Base-by-base conservation (phyloP, 2,329 filamentous ascomycete genomes). In the Teratosphaeria nubilosa region DNA sequence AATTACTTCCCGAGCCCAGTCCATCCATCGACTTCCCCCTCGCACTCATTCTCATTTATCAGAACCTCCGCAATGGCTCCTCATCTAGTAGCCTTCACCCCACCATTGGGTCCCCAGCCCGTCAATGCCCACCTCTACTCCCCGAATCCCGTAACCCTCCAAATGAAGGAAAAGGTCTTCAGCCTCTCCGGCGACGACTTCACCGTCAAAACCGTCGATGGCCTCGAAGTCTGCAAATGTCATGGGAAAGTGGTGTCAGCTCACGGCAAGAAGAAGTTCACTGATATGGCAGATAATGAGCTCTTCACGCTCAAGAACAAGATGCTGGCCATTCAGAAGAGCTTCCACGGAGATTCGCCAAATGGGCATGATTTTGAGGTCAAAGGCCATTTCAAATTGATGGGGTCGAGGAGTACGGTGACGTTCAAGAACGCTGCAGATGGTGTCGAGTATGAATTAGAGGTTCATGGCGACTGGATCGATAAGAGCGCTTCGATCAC, bases 101-200 rank as follows among this genome's bases (percentile, higher is more conserved):
- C 68, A 13, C 63, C 66, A 3, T 63, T 72, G 3, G 69, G 69
- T 1, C 69, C 69, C 11, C 68, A 69, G 65, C 56, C 66, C 53
- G 34, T 59, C n/a, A 61, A 60, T 32, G 30, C 61, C 14, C 53
- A 60, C 52, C 58, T 70, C 59, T 71, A 69, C 64, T 58, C 54
- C 45, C 60, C 66, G 5, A 53, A 68, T 3, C 66, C 69, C 56
- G 70, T 65, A 58, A 82, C 79, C 1, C 72, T 88, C 6, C 68
- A 82, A 10, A 73, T 88, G 54, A 82, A 79, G 64, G 84, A 87
- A 66, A 84, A 83, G 64, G 75, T 86, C 20, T 69, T 85, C 59
- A 86, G 84, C 2, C 72, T 86, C 9, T 79, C 79, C 1, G 83
- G 83, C 58, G 84, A 87, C 72, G 82, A 78, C 69, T 88, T 87